Conservation (phyloP, 2,329 filamentous ascomycete genomes). For the Penicillium psychrosexuale region DNA sequence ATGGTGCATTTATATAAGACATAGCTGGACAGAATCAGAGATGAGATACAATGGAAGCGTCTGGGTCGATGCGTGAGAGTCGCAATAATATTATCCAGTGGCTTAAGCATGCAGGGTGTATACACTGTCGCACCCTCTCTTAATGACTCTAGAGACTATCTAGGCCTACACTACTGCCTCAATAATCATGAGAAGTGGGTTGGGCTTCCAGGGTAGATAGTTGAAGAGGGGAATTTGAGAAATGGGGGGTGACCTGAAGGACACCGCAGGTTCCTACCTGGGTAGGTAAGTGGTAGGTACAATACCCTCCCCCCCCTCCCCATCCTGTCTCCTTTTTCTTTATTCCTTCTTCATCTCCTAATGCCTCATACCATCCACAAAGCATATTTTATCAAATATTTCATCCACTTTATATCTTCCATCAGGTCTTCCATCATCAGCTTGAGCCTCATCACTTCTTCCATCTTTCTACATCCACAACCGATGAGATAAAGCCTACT, state of each 20-base stretch:
- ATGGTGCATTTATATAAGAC: neutral
- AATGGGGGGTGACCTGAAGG: neutral
- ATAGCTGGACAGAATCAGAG: too few relatives aligned
- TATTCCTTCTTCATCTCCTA: neutral
- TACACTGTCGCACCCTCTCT: neutral
- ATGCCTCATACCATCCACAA: neutral
- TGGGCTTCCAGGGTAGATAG: neutral
- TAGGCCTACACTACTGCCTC: neutral
- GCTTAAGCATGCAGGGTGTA: neutral
- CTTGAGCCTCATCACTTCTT: neutral
- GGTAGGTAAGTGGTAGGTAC: neutral
- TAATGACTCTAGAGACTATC: neutral
- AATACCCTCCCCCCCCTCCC: neutral
- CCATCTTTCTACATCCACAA: neutral
- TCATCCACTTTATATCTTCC: neutral
- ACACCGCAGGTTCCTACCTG: neutral
- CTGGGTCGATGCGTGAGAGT: neutral
- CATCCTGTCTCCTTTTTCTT: neutral
- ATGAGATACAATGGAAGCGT: neutral
- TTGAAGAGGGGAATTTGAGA: neutral
- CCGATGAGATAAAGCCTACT: neutral
- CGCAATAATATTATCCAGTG: neutral
- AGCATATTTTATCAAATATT: neutral
- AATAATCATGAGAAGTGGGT: neutral
- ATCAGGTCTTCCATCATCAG: neutral